Evolutionary conservation across 1,284 basidiomycete genomes (phyloP), one percentile per base, ranked within the genome.

Genomic region (Heterobasidion occidentale): DNA sequence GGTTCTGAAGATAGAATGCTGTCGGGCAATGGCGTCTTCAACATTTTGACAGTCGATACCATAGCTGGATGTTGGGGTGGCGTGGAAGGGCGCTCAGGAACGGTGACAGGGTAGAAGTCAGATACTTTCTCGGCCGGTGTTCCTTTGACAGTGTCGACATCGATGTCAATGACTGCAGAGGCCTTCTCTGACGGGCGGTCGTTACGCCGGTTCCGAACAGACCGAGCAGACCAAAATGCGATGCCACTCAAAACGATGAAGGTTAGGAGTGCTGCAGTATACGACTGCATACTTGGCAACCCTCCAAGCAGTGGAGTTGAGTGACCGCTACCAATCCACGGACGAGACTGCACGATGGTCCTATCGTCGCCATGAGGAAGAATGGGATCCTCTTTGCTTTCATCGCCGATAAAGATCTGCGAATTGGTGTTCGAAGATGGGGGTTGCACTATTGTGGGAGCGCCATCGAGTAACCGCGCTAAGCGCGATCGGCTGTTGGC

Each of bases 401-500:
- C 4, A 11, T 42, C 38, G n/a, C 38, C 9, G 7, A 12, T n/a
- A 8, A 7, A 49, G 17, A 12, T 45, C 12, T 52, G 47, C 27
- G 48, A 36, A 35, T 59, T 58, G 14, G 55, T 56, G 46, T 61
- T 59, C 19, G 52, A 52, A 15, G 54, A 58, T n/a, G 45, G 50
- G 8, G 38, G 35, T n/a, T 12, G 38, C 12, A n/a, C 38, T 11
- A 64, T 67, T 2, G 66, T 59, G 4, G 71, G 68, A 9, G 68
- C 66, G 20, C 68, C 71, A 48, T 72, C 72, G 11, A 74, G 66
- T 34, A 73, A 61, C 35, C 70, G 59, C 52, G 68, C 70, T 17
- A 71, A 58, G 33, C 67, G 61, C 36, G 69, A 69, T 54, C 62
- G 62, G 51, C 65, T 67, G 50, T 68, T 67, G 2, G 65, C 62